Evolutionary conservation across 163 green algal genomes (phyloP).

Genomic region (Scenedesmus sp.): DNA sequence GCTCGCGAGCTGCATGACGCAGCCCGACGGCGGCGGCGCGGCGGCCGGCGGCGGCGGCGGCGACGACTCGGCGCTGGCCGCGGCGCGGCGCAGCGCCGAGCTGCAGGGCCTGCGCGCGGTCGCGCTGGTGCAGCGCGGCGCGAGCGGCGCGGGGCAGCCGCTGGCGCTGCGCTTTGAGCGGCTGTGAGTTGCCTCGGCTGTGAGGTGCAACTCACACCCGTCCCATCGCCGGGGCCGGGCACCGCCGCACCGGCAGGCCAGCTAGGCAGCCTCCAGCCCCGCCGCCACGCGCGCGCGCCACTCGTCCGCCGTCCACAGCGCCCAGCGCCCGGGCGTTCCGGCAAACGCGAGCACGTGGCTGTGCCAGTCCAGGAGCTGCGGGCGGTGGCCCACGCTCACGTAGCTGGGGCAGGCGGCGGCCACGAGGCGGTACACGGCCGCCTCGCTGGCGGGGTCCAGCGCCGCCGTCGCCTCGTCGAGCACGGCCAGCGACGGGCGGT

Average conservation of each 20-base stretch:
- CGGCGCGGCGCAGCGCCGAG: no score
- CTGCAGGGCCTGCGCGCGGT: no score
- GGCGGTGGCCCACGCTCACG: constrained; percentile 33
- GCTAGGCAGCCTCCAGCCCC: constrained; percentile 15
- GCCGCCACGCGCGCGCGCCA: constrained; percentile 16
- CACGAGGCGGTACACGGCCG: constrained; percentile 61
- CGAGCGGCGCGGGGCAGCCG: no score
- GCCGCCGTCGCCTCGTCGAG: constrained; percentile 75
- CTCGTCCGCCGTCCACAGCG: constrained; percentile 30
- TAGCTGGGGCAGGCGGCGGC: constrained; percentile 14
- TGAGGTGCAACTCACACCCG: no score
- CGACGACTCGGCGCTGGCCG: no score
- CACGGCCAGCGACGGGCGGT: constrained; percentile 50
- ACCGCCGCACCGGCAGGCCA: no score
- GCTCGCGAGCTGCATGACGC: constrained; percentile 10
- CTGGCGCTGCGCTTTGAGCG: no score
- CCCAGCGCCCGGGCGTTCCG: constrained; percentile 4
- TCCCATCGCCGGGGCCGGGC: no score
- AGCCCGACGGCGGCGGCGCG: no score
- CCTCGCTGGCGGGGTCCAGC: constrained; percentile 74
- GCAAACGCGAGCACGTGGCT: constrained; percentile 16
- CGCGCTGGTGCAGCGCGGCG: no score
- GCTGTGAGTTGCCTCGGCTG: no score
- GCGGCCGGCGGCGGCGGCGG: background rate
- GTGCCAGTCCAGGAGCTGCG: constrained; percentile 34